phyloP scores from a whole-genome alignment of 768 basidiomycete species.

The Russula virescens region DNA sequence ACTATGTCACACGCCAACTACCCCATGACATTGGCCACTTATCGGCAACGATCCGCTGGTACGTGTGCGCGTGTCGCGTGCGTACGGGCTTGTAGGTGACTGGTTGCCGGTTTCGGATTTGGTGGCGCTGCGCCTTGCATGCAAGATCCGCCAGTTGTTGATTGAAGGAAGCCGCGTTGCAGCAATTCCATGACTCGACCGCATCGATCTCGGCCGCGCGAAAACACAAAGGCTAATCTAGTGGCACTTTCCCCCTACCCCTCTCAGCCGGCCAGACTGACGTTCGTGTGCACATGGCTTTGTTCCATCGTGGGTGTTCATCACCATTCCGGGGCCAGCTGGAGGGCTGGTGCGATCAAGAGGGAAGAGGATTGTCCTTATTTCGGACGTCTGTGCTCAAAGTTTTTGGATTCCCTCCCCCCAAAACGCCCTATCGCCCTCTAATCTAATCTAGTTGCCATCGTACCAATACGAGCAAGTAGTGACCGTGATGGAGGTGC shows the following conservation, averaged over 20 bases:
- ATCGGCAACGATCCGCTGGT: constrained; percentile 19
- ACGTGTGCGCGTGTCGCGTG: constrained; percentile 14
- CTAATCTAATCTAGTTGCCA: constrained; percentile 15
- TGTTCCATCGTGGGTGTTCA: neutral
- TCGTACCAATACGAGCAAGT: constrained; percentile 10
- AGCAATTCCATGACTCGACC: neutral
- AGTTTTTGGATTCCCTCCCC: neutral
- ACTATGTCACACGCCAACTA: constrained; percentile 8
- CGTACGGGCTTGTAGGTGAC: constrained; percentile 1
- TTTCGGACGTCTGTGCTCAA: neutral
- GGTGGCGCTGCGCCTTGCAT: constrained; percentile 18
- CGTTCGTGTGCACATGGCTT: neutral
- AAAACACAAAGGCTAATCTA: constrained; percentile 9
- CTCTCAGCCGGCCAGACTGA: neutral
- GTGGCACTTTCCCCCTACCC: neutral
- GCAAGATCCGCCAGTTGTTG: constrained; percentile 17
- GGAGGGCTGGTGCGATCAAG: neutral
- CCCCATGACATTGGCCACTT: constrained; percentile 4
- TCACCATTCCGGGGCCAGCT: neutral
- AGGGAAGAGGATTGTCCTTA: no score
- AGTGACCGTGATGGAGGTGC: constrained; percentile 10
- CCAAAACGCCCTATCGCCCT: constrained; percentile 2
- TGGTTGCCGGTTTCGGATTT: constrained; percentile 10
- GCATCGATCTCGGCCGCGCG: neutral
- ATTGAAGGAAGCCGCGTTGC: constrained; percentile 5